phyloP scores from a whole-genome alignment of 192 early-diverging fungal genomes.

The Rhizophagus sp. region DNA sequence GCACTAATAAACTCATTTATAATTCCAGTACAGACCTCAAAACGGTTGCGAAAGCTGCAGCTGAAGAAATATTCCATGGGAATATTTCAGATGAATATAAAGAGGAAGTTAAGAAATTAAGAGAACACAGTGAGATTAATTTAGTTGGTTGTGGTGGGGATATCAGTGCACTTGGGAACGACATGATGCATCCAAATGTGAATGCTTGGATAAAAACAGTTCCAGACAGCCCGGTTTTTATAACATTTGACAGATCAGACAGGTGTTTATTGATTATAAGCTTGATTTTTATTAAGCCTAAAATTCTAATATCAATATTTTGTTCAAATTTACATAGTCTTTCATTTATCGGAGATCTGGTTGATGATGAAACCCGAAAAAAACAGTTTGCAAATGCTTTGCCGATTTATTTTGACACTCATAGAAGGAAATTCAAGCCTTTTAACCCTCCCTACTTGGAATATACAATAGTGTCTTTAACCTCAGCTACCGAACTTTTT shows the following conservation, averaged over 20 bases:
- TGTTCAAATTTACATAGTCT: background rate
- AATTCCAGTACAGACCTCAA: background rate
- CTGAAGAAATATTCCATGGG: background rate
- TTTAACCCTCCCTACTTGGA: slow-evolving; percentile 18
- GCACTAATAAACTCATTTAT: slow-evolving; percentile 10
- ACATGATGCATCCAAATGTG: background rate
- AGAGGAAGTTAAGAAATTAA: background rate
- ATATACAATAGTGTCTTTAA: background rate
- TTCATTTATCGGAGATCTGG: background rate
- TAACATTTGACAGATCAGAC: slow-evolving; percentile 16
- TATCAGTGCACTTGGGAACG: slow-evolving; percentile 1
- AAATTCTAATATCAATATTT: background rate
- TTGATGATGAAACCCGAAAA: background rate
- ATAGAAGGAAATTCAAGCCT: slow-evolving; percentile 5
- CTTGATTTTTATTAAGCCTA: background rate
- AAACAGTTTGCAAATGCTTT: slow-evolving; percentile 2
- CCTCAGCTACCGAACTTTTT: background rate
- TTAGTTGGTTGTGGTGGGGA: slow-evolving; percentile 1
- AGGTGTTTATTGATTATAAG: background rate
- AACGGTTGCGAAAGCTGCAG: background rate
- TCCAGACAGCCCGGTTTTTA: background rate
- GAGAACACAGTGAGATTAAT: background rate
- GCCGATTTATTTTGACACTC: background rate
- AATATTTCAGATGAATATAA: background rate
- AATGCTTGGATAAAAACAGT: background rate